Evolutionary conservation across 768 basidiomycete species (phyloP), one percentile per base, ranked within the genome.

Genomic region (Coprinopsis strossmayeri): DNA sequence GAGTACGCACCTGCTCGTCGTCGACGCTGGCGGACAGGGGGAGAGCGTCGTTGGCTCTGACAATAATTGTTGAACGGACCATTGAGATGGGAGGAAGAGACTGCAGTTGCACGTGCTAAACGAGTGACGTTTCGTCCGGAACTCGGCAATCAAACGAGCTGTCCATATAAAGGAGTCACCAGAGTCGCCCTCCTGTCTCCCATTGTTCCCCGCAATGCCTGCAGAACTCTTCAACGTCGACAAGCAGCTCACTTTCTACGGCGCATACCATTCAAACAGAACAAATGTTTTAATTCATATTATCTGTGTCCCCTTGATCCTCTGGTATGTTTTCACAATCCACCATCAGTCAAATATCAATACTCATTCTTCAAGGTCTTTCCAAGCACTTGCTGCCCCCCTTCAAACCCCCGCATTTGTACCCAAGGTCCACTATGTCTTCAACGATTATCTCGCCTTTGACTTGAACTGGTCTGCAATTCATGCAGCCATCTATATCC

Each of bases 21-120:
- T 99, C 96, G 11, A 97, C 96, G 55, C 88, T 94, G 1, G 94
- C 93, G 12, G 94, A 92, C 12, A 97, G 76, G 13, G 94, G 94
- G 18, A 97, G 76, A 21, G 87, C 88, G 64, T 93, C 91, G 9
- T 80, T 81, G 21, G 88, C 91, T 50, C 91, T 76, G 15, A 87
- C 90, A 58, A 93, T 81, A 52, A 87, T 82, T 23, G 91, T 93
- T 52, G 91, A 88, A 52, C 82, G 81, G 52, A 93, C 91, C 91
- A 93, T 93, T 54, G 35, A 27, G 40, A 45, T 53, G 47, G 28
- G 48, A 30, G 54, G 45, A 27, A 49, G 26, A 44, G 49, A 12
- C 46, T 37, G 32, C 26, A 43, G 17, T 44, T 18, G 30, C 53
- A 56, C 59, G 57, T 59, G 57, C 50, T 52, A 51, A 49, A 46